These are phyloP conservation scores for Acacia acuminata DNA, from an alignment of 306 rosid genomes.

Conservation along the genomic window DNA sequence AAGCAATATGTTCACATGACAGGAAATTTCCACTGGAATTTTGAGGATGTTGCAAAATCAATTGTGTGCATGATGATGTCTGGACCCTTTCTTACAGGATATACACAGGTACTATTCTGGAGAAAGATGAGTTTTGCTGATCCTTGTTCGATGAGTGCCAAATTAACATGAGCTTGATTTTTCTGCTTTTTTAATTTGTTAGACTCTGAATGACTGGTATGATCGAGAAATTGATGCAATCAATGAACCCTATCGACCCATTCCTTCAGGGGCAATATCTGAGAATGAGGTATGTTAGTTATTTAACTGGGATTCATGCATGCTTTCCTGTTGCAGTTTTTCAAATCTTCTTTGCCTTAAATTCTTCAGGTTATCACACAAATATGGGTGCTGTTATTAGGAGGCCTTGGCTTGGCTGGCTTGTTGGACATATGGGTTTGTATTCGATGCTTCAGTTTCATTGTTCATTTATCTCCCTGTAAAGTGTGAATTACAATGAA, in stretches of 20 bases:
- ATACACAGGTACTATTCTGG: constrained; percentile 67
- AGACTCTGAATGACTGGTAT: constrained; percentile 98
- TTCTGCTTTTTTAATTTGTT: constrained; percentile 19
- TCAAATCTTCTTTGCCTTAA: constrained; percentile 9
- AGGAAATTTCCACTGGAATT: constrained; percentile 95
- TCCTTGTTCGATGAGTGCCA: constrained; percentile 17
- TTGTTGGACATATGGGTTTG: constrained; percentile 91
- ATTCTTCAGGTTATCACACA: constrained; percentile 80
- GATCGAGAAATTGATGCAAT: constrained; percentile 98
- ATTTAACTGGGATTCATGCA: background rate
- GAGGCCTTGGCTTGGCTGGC: constrained; percentile 84
- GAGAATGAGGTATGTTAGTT: constrained; percentile 74
- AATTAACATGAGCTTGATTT: constrained; percentile 20
- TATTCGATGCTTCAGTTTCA: constrained; percentile 25
- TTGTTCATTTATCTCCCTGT: constrained; percentile 9
- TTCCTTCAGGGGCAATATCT: constrained; percentile 95
- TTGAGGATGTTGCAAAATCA: constrained; percentile 88
- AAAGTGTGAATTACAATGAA: constrained; percentile 17
- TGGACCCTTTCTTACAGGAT: constrained; percentile 93
- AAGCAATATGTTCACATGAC: constrained; percentile 17
- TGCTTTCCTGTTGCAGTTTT: constrained; percentile 5
- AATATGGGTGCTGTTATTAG: constrained; percentile 92
- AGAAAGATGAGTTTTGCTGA: background rate
- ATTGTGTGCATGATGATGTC: constrained; percentile 93
- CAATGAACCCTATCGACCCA: constrained; percentile 97